Evolutionary conservation across 805 yeast genomes (phyloP), one percentile per base, ranked within the genome.

Genomic region (Vanderwaltozyma yarrowii): DNA sequence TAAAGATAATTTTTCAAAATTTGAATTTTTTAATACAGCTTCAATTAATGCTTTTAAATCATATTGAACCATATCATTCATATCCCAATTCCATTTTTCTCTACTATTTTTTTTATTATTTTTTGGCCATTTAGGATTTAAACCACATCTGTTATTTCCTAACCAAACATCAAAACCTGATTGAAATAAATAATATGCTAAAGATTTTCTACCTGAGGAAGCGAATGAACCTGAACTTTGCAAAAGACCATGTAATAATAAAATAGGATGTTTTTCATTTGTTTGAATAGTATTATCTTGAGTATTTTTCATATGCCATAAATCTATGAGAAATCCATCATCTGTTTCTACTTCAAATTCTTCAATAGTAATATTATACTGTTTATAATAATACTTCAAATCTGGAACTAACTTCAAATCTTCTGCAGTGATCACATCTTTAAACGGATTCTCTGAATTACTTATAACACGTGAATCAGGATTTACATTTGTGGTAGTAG

Each of bases 31-130:
- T 26, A 78, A 56, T 1, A 87, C 80, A 39, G 71, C 69, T 26
- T 78, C 73, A 8, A 88, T 67, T 60, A 89, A 64, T 15, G 83
- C 69, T 1, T 94, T 82, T 30, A 92, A 59, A 56, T 89, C 98
- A 50, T 66, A 74, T 40, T 69, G 67, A 0, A 88, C 89, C 78
- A 92, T 75, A 33, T 85, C 89, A n/a, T 69, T 61, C 36, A 92
- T 70, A 52, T 84, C 89, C 98, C 98, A 89, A 47, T 82, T 78
- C 98, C 98, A 89, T 76, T 81, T 82, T 17, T 43, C 16, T 25
- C 24, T 25, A 3, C 29, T 37, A 9, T 35, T 42, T 35, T 45
- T 39, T 31, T 43, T 39, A 39, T 50, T 47, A 4, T 62, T 44
- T 27, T 66, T 20, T 42, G 66, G 58, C 62, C 88, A 95, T 36